Conservation (phyloP, 2,329 filamentous ascomycete genomes). For the Blastomyces percursus region DNA sequence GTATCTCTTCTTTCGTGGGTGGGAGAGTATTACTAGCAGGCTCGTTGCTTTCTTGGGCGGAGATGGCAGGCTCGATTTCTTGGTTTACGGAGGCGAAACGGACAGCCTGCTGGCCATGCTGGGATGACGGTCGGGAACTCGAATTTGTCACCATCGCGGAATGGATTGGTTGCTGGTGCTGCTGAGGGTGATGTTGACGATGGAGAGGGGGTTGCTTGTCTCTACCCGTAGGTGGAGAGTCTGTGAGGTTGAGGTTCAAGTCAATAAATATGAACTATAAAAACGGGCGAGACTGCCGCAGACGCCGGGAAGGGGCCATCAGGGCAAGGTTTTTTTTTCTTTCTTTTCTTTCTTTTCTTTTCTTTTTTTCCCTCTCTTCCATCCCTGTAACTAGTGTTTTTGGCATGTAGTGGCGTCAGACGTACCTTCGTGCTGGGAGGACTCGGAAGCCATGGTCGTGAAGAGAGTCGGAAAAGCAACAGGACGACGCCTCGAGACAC, state of each 20-base stretch:
- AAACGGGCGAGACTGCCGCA: no score
- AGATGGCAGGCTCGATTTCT: slow-evolving; percentile 50
- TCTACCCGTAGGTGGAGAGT: not conserved
- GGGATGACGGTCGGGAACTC: slow-evolving; percentile 13
- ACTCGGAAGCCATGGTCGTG: slow-evolving; percentile 1
- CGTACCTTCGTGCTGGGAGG: not conserved
- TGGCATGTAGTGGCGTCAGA: not conserved
- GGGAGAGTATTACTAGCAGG: slow-evolving; percentile 3
- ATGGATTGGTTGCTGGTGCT: slow-evolving; percentile 14
- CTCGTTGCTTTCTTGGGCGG: slow-evolving; percentile 20
- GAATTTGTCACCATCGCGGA: slow-evolving; percentile 21
- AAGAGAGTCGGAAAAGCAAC: not conserved
- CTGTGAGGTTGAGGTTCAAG: not conserved
- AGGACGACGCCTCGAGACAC: slow-evolving; percentile 1
- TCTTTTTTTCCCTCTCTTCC: not conserved
- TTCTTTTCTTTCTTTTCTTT: not conserved
- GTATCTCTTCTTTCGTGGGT: slow-evolving; percentile 52
- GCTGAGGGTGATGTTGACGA: not conserved
- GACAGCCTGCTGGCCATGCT: slow-evolving; percentile 40
- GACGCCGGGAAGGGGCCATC: not conserved
- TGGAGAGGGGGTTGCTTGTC: not conserved
- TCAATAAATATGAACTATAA: not conserved
- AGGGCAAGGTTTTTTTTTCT: not conserved
- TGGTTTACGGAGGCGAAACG: slow-evolving; percentile 62
- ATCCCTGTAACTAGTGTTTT: no score